Percentiles rank a stretch among this genome's conserved stretches.
Conservation (phyloP, 176 grass and related monocot genomes). For the Oryza coarctata region DNA sequence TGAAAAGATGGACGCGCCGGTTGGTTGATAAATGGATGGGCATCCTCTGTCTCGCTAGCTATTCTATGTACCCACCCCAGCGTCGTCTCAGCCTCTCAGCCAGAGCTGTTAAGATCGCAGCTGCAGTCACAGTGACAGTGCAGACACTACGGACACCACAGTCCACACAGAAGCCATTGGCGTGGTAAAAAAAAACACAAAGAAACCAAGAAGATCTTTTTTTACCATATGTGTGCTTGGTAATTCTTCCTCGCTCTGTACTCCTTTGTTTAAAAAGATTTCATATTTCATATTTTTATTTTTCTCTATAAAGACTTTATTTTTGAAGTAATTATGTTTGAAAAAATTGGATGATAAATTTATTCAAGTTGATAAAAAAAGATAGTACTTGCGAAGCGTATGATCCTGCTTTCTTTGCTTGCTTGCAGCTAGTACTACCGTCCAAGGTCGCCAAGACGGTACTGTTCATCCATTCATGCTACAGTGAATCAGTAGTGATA, state of each 20-base stretch:
- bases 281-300: too few relatives aligned
- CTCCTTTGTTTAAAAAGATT: too few relatives aligned
- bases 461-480: constrained; percentile 53
- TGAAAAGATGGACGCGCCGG: not conserved
- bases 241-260: too few relatives aligned
- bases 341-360: too few relatives aligned
- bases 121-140: not conserved
- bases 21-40: constrained; percentile 33
- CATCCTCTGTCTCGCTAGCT: not conserved
- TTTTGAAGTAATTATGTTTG: too few relatives aligned
- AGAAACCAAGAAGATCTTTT: not conserved
- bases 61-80: too few relatives aligned
- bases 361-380: too few relatives aligned
- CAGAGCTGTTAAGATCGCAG: not conserved
- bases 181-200: not conserved
- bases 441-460: constrained; percentile 43
- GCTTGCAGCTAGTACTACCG: not conserved
- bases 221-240: constrained; percentile 24
- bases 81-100: not conserved
- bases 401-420: not conserved
- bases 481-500: constrained; percentile 27
- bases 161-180: not conserved
- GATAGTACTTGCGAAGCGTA: too few relatives aligned
- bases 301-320: too few relatives aligned
- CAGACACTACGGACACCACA: not conserved